phyloP scores from a whole-genome alignment of 306 rosid species.

The Sechiopsis laciniata region DNA sequence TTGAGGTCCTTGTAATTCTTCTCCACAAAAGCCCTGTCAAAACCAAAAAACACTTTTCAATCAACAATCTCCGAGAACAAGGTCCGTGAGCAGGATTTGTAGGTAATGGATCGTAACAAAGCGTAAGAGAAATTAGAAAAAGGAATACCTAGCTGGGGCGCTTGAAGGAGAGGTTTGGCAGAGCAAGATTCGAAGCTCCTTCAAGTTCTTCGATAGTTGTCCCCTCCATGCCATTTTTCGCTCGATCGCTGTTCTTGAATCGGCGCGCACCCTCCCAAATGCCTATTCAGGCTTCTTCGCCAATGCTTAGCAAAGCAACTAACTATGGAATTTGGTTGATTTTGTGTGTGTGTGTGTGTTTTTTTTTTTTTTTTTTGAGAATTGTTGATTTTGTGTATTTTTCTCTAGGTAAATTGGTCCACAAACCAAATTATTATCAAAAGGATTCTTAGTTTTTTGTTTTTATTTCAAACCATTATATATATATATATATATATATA shows the following conservation, averaged over 20 bases:
- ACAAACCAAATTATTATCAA: too few species aligned
- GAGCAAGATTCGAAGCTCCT: slow-evolving; percentile 81
- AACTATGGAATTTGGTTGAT: too few species aligned
- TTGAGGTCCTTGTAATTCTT: slow-evolving; percentile 79
- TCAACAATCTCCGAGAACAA: neutral
- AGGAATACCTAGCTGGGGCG: slow-evolving; percentile 59
- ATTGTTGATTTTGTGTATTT: too few species aligned
- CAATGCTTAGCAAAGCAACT: too few species aligned
- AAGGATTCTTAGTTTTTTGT: too few species aligned
- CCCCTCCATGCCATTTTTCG: slow-evolving; percentile 84
- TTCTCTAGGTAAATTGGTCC: too few species aligned
- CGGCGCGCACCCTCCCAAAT: neutral
- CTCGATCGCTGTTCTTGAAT: neutral
- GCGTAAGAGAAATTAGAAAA: neutral
- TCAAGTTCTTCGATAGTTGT: slow-evolving; percentile 55
- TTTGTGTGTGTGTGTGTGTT: too few species aligned
- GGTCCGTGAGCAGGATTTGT: neutral
- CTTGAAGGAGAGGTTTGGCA: slow-evolving; percentile 92
- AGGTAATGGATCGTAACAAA: neutral
- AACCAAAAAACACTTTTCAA: neutral
- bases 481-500: too few species aligned
- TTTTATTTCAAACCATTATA: too few species aligned
- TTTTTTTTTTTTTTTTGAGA: too few species aligned
- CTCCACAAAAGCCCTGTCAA: slow-evolving; percentile 70
- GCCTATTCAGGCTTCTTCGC: neutral